Percentiles rank a stretch among this genome's conserved stretches.
Evolutionary conservation across 768 basidiomycete species (phyloP).

Genomic region (Strobilomyces confusus): DNA sequence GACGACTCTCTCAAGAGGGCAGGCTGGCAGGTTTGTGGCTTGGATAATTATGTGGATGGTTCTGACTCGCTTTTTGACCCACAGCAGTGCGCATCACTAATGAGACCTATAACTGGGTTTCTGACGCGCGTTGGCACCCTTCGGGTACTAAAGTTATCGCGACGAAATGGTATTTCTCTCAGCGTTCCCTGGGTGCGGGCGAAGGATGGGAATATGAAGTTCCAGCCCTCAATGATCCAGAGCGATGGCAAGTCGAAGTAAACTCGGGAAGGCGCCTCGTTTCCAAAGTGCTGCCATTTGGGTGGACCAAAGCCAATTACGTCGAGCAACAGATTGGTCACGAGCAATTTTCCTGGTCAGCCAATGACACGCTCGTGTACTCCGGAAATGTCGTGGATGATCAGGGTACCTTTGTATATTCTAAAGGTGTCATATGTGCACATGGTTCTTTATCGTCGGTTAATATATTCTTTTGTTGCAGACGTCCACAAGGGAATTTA

Average conservation of each 20-base stretch:
- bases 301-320: conserved; percentile 59
- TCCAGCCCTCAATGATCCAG: conserved; percentile 27
- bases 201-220: conserved; percentile 69
- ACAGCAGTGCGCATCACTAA: conserved; percentile 57
- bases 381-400: conserved; percentile 59
- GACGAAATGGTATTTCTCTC: conserved; percentile 75
- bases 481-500: conserved; percentile 72
- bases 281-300: conserved; percentile 52
- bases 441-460: neutral
- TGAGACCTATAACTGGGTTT: conserved; percentile 70
- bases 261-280: conserved; percentile 52
- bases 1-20: conserved; percentile 56
- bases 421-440: conserved; percentile 49
- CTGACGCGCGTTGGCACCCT: conserved; percentile 69
- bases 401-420: conserved; percentile 48
- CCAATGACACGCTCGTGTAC: conserved; percentile 56
- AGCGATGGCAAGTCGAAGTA: conserved; percentile 26
- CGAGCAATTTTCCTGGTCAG: conserved; percentile 64
- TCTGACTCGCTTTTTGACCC: conserved; percentile 5
- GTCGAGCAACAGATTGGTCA: conserved; percentile 70
- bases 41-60: neutral
- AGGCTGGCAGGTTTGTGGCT: conserved; percentile 39
- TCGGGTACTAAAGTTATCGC: conserved; percentile 58
- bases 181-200: conserved; percentile 62
- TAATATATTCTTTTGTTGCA: conserved; percentile 21